Base-by-base conservation (phyloP, 2,329 filamentous ascomycete genomes). In the Aspergillus sp. region DNA sequence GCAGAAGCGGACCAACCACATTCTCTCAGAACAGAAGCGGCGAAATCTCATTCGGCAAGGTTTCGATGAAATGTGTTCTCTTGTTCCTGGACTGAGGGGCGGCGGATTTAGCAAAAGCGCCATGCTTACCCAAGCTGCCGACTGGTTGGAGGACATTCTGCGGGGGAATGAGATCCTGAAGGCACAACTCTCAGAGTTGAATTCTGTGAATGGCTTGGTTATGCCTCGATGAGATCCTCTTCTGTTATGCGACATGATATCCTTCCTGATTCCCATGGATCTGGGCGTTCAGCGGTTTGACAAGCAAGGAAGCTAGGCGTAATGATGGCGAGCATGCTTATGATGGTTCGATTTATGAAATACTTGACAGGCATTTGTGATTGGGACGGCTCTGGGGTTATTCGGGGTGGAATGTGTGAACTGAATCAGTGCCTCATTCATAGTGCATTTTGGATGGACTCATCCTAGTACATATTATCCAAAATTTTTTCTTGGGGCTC, bases 1-100 rank as follows among this genome's bases (percentile, higher is more conserved):
- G 39, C 82, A 91, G 58, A 91, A 89, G 59, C 71, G 84, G 28
- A 80, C 79, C 49, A 93, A 94, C 45, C 85, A 93, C 52, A 91
- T 93, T 43, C 71, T 79, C 32, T 91, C 85, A 32, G 86, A 93
- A 53, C 84, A 93, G 61, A 93, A 91, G 58, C 74, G 86, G 20
- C 72, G 86, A 29, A 85, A 84, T 15, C 66, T 86, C 29, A 89
- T 89, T 49, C 82, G 86, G 51, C 74, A 82, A 43, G 84, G 84
- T 0, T 93, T 89, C 47, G 81, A 86, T 26, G 82, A 89, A 36
- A 63, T 93, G n/a, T 75, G 75, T 42, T 69, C 76, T 16, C 67
- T 93, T 14, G 82, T 93, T 0, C 86, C 86, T 0, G 80, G 78
- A 11, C 67, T 93, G 8, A 73, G 72, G 34, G 78, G 75, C 15